Conservation (phyloP, 495 filamentous ascomycete genomes). For the Tuber umbilicatum region DNA sequence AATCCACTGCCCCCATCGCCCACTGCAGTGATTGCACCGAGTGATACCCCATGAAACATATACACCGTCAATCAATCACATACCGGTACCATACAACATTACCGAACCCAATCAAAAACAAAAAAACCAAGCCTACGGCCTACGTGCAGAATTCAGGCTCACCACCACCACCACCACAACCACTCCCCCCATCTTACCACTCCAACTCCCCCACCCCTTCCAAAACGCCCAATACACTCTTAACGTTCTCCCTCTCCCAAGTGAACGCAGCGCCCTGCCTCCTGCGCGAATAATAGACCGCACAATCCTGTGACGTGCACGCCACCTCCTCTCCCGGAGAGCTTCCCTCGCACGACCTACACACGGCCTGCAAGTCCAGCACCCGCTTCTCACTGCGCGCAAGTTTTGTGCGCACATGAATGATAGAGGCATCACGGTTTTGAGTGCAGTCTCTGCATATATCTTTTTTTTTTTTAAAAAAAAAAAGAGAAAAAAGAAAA, state of each 20-base stretch:
- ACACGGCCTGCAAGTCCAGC: slow-evolving; percentile 63
- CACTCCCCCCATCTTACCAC: neutral
- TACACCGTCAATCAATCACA: neutral
- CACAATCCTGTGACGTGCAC: slow-evolving; percentile 87
- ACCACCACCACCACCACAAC: neutral
- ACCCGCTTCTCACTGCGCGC: slow-evolving; percentile 58
- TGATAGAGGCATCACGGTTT: slow-evolving; percentile 53
- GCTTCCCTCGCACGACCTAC: slow-evolving; percentile 71
- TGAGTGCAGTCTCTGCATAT: slow-evolving; percentile 61
- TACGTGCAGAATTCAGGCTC: neutral
- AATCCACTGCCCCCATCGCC: neutral
- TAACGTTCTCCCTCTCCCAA: slow-evolving; percentile 52
- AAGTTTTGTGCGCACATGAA: slow-evolving; percentile 56
- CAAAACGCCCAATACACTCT: slow-evolving; percentile 54
- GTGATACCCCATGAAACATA: neutral
- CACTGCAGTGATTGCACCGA: neutral
- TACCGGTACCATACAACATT: neutral
- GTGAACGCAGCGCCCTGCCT: slow-evolving; percentile 59
- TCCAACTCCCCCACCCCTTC: slow-evolving; percentile 43
- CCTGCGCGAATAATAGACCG: slow-evolving; percentile 80
- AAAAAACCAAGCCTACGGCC: neutral
- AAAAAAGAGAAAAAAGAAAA: slow-evolving; percentile 6
- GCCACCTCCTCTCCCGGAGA: slow-evolving; percentile 65
- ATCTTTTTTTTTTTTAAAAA: slow-evolving; percentile 41
- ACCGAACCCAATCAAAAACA: neutral